phyloP scores from a whole-genome alignment of 2,329 filamentous ascomycete genomes.

The Thielaviopsis punctulata region DNA sequence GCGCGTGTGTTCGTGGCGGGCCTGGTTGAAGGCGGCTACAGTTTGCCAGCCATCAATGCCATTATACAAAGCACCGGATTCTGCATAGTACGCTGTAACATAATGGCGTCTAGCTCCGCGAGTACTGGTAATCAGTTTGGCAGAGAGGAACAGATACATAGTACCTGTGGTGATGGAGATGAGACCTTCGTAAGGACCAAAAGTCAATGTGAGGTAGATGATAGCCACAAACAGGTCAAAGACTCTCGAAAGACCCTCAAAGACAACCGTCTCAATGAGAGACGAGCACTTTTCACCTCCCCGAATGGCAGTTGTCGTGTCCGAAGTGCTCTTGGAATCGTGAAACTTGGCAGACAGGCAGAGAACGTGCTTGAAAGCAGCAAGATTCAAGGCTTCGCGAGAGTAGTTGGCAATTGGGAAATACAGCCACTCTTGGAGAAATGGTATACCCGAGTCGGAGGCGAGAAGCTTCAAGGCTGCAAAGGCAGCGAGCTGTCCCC shows the following conservation, averaged over 20 bases:
- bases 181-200: slow-evolving; percentile 44
- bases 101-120: slow-evolving; percentile 32
- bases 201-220: slow-evolving; percentile 39
- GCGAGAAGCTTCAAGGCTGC: slow-evolving; percentile 32
- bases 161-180: slow-evolving; percentile 42
- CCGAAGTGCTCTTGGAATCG: slow-evolving; percentile 41
- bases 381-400: slow-evolving; percentile 33
- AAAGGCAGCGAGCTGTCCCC: slow-evolving; percentile 35
- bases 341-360: slow-evolving; percentile 44
- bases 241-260: slow-evolving; percentile 41
- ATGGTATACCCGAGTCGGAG: slow-evolving; percentile 36
- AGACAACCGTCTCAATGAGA: slow-evolving; percentile 39
- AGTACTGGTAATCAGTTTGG: slow-evolving; percentile 32
- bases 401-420: slow-evolving; percentile 41
- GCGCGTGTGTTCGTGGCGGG: slow-evolving; percentile 36
- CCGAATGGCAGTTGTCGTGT: slow-evolving; percentile 39
- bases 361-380: slow-evolving; percentile 42
- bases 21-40: slow-evolving; percentile 41
- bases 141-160: slow-evolving; percentile 37
- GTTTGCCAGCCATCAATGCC: slow-evolving; percentile 43
- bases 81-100: slow-evolving; percentile 35
- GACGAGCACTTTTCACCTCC: slow-evolving; percentile 36
- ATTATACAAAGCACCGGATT: slow-evolving; percentile 36
- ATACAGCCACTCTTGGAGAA: slow-evolving; percentile 38
- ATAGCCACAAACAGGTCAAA: slow-evolving; percentile 43